Percentiles rank a stretch among this genome's conserved stretches.
Conservation (phyloP, 371 early-diverging fungal genomes). For the Mucor mucedo region DNA sequence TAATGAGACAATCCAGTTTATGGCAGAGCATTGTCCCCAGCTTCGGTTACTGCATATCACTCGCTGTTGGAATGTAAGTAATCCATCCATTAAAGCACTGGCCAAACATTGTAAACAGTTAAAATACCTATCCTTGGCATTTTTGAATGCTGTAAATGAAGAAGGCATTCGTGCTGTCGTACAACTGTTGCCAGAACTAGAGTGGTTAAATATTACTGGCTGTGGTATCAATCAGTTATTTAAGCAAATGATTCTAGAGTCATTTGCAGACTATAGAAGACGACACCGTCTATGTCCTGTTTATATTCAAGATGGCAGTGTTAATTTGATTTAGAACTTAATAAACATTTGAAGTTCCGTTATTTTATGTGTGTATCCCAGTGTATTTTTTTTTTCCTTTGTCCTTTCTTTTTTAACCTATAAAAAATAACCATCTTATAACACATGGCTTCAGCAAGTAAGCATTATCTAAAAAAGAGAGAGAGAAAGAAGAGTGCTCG, state of each 20-base stretch:
- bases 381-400: not conserved
- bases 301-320: conserved; percentile 30
- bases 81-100: conserved; percentile 22
- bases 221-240: conserved; percentile 44
- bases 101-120: conserved; percentile 27
- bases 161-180: conserved; percentile 31
- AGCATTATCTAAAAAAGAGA: not conserved
- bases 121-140: conserved; percentile 38
- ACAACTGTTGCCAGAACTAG: conserved; percentile 16
- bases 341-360: conserved; percentile 8
- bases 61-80: conserved; percentile 49
- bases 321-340: conserved; percentile 32
- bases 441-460: conserved; percentile 36
- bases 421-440: not conserved
- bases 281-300: conserved; percentile 22
- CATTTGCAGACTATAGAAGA: conserved; percentile 29
- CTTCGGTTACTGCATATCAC: conserved; percentile 38
- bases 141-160: conserved; percentile 36
- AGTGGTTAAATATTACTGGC: conserved; percentile 45
- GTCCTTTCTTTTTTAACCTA: not conserved
- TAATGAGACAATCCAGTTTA: conserved; percentile 21
- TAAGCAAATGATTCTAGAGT: conserved; percentile 31
- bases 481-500: not conserved
- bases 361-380: not conserved
- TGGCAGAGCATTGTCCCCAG: conserved; percentile 36